Evolutionary conservation across 2,329 filamentous ascomycete species (phyloP).

Genomic region (Zymoseptoria brevis): DNA sequence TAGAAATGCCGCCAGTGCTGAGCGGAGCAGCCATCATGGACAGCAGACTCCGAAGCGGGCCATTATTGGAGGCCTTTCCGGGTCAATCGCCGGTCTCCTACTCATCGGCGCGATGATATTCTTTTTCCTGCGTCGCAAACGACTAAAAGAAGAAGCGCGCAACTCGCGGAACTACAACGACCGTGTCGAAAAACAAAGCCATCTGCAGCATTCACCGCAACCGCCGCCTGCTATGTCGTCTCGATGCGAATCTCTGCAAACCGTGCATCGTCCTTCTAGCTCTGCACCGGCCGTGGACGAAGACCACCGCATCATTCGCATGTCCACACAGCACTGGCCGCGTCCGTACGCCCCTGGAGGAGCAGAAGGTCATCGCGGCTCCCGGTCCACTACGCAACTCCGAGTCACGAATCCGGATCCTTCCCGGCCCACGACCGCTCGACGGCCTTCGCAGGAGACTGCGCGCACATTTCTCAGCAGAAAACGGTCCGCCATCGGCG

Average conservation of each 20-base stretch:
- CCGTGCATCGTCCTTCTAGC: neutral
- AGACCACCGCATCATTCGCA: slow-evolving; percentile 28
- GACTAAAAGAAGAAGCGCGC: slow-evolving; percentile 8
- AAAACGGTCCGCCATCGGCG: slow-evolving; percentile 16
- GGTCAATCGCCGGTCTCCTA: slow-evolving; percentile 25
- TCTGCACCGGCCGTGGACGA: slow-evolving; percentile 20
- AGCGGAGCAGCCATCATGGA: neutral
- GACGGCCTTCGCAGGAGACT: slow-evolving; percentile 12
- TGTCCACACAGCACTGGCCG: slow-evolving; percentile 27
- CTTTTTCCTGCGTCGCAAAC: slow-evolving; percentile 20
- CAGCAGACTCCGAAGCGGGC: slow-evolving; percentile 18
- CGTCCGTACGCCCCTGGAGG: slow-evolving; percentile 27
- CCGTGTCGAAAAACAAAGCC: neutral
- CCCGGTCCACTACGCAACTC: slow-evolving; percentile 20
- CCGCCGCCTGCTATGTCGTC: neutral
- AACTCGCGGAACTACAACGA: neutral
- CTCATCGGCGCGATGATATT: slow-evolving; percentile 23
- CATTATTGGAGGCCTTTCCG: slow-evolving; percentile 26
- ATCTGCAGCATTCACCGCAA: neutral
- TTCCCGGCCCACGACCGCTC: slow-evolving; percentile 18
- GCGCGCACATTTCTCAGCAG: slow-evolving; percentile 17
- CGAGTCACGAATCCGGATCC: slow-evolving; percentile 29
- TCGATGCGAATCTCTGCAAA: neutral
- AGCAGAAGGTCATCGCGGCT: slow-evolving; percentile 27
- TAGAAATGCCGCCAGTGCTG: slow-evolving; percentile 6